Conservation (phyloP, 441 rosid genomes). For the Isatis lusitanica region DNA sequence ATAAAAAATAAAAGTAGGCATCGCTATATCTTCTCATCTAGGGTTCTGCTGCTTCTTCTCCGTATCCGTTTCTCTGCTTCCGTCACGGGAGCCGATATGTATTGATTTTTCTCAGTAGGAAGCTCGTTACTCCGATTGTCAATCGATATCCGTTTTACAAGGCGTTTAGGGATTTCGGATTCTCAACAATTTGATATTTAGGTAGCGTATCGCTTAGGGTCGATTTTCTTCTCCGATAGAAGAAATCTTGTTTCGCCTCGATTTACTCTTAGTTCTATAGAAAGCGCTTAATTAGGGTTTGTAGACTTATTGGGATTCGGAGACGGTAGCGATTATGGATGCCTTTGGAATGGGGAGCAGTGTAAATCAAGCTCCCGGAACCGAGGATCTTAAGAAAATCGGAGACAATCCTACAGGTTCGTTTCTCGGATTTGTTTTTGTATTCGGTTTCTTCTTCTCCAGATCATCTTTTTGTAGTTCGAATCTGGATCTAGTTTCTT, state of each 20-base stretch:
- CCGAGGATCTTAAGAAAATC: constrained; percentile 43
- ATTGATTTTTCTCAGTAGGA: constrained; percentile 8
- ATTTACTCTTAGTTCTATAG: neutral
- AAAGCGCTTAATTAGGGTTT: constrained; percentile 9
- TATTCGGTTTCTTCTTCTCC: neutral
- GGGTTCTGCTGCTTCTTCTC: constrained; percentile 21
- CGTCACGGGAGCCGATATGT: constrained; percentile 22
- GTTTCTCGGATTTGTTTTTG: neutral
- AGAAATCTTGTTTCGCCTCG: constrained; percentile 4
- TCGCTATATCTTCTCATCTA: constrained; percentile 33
- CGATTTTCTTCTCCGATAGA: neutral
- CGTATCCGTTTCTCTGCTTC: constrained; percentile 26
- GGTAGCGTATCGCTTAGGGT: constrained; percentile 13
- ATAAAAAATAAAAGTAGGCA: neutral
- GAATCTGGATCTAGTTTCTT: constrained; percentile 31
- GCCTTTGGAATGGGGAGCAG: constrained; percentile 35
- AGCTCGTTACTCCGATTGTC: constrained; percentile 14
- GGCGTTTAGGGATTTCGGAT: neutral
- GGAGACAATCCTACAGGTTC: constrained; percentile 53
- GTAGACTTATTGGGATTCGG: constrained; percentile 3
- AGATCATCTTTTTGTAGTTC: neutral
- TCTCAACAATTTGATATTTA: neutral
- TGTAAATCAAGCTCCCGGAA: constrained; percentile 38
- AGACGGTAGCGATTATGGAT: constrained; percentile 28
- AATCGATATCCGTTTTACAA: neutral